phyloP scores from a whole-genome alignment of 345 rosid genomes.

The Eucalyptus sp. region DNA sequence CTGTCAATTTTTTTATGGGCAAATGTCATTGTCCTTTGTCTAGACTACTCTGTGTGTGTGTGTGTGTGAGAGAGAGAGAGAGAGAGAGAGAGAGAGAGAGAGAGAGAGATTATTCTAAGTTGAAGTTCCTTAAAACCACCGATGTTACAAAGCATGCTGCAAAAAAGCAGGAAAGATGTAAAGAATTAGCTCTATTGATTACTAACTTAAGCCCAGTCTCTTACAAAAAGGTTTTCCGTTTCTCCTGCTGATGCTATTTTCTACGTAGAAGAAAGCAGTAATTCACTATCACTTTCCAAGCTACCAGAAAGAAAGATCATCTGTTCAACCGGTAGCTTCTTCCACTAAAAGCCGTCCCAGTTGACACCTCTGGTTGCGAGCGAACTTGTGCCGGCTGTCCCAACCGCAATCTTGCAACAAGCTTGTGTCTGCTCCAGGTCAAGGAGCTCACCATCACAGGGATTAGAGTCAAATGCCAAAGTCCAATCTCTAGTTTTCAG shows the following conservation, averaged over 20 bases:
- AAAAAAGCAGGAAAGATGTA: background rate
- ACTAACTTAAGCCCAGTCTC: background rate
- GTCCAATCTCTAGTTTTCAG: background rate
- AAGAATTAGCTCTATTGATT: background rate
- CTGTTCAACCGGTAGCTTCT: conserved; percentile 10
- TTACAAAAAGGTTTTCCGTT: background rate
- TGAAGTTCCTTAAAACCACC: background rate
- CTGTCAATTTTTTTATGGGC: background rate
- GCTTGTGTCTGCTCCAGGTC: conserved; percentile 9
- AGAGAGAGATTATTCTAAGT: background rate
- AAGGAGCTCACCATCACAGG: background rate
- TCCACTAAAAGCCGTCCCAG: conserved; percentile 8
- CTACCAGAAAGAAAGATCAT: background rate
- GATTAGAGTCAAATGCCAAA: background rate
- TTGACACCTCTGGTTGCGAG: conserved; percentile 1
- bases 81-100: background rate
- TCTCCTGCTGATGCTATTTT: background rate
- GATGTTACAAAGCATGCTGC: background rate
- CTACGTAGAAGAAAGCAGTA: background rate
- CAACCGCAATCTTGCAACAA: conserved; percentile 4
- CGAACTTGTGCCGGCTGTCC: conserved; percentile 3
- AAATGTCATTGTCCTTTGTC: background rate
- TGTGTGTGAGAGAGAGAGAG: background rate
- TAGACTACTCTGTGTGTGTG: background rate
- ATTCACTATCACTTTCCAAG: background rate